Percentiles rank a stretch among this genome's conserved stretches.
phyloP scores from a whole-genome alignment of 2,329 filamentous ascomycete species.

The Phyllosticta citriasiana region DNA sequence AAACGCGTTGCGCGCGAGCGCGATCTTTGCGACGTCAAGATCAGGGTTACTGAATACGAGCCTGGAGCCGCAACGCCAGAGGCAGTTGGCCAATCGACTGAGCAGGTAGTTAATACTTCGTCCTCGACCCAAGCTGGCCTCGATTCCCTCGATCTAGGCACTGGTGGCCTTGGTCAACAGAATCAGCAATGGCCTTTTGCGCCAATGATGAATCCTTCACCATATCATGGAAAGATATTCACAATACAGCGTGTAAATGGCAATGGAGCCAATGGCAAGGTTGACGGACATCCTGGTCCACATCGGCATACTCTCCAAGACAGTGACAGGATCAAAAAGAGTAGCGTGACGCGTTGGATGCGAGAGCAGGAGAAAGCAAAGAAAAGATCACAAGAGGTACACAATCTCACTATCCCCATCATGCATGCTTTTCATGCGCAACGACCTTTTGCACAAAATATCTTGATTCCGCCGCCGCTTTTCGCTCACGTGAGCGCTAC shows the following conservation, averaged over 20 bases:
- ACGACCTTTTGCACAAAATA: not conserved
- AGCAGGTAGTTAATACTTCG: not conserved
- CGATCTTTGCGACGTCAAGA: constrained; percentile 78
- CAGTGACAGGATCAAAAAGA: constrained; percentile 74
- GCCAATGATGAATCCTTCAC: not conserved
- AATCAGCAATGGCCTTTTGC: constrained; percentile 2
- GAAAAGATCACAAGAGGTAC: constrained; percentile 39
- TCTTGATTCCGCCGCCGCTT: not conserved
- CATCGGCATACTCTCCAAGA: constrained; percentile 65
- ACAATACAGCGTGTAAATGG: constrained; percentile 71
- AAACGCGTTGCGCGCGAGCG: constrained; percentile 65
- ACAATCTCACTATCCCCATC: not conserved
- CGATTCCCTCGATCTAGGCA: not conserved
- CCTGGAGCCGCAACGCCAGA: constrained; percentile 6
- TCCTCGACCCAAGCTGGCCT: not conserved
- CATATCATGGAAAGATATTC: constrained; percentile 36
- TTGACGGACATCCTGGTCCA: constrained; percentile 58
- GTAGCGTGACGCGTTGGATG: constrained; percentile 58
- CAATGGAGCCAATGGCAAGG: constrained; percentile 62
- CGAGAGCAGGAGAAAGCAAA: constrained; percentile 55
- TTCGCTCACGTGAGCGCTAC: not conserved
- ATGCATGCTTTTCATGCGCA: not conserved
- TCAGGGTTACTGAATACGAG: constrained; percentile 74
- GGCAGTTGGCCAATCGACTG: constrained; percentile 1
- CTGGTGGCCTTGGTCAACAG: not conserved